Evolutionary conservation across 163 green algal species (phyloP), one percentile per base, ranked within the genome.

Genomic region (Chlamydomonas reinhardtii): DNA sequence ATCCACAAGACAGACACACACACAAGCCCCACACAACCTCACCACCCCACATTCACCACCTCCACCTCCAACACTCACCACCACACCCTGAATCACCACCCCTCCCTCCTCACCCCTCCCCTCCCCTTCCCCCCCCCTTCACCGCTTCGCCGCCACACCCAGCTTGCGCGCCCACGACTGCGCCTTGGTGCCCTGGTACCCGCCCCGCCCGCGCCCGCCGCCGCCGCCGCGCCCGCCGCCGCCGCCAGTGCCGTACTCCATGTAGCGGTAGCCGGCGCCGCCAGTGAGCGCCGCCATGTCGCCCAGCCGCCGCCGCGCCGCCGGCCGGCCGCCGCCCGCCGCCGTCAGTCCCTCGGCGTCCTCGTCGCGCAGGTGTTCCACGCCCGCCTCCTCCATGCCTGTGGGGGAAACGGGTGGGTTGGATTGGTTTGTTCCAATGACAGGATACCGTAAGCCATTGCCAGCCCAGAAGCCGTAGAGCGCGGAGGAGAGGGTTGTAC

Each of bases 231-330:
- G 27, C n/a, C 79, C 8, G 2, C 65, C 79, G 48, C 65, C 79
- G 48, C 64, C 64, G 9, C 65, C 86, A 12, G 82, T 76, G 31
- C 85, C 88, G 79, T 93, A 94, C 85, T 95, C 92, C 83, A 94
- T 74, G 88, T 96, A 96, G 0, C 85, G 66, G 77, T 89, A 77
- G n/a, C 92, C 91, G 22, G 90, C 52, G 9, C 83, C 92, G 43
- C 93, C 93, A 2, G 89, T 92, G 34, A 96, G 88, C 31, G 76
- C 82, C 27, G 73, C 59, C 77, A 95, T 94, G 61, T 90, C 87
- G 37, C 89, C 90, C 59, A 76, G 71, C 20, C 74, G 88, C n/a
- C 92, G 89, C 37, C 79, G 69, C 31, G 76, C 90, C 52, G 34
- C 83, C 73, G 54, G 72, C 59, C 62, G 48, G 35, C 65, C 64